Percentiles rank a stretch among this genome's conserved stretches.
These are phyloP conservation scores for Epichloe gansuensis DNA, from an alignment of 2,329 filamentous ascomycete species.

Conservation along the genomic window DNA sequence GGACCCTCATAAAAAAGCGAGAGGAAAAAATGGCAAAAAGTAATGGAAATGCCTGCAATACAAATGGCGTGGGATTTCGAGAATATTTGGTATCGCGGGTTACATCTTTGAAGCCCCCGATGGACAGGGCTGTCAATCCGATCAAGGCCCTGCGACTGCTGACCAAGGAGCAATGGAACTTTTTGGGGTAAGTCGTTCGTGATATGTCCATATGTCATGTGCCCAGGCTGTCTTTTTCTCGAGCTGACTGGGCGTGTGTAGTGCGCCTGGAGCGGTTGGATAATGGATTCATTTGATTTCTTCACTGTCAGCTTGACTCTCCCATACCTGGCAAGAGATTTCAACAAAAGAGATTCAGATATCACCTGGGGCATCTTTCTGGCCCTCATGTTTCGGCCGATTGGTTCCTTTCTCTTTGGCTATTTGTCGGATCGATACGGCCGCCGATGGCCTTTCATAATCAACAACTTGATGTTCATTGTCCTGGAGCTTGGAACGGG, in stretches of 20 bases:
- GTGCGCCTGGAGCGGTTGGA: slow-evolving; percentile 1
- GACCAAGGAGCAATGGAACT: background rate
- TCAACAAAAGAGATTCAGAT: background rate
- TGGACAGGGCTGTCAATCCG: background rate
- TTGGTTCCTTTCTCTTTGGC: background rate
- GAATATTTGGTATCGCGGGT: background rate
- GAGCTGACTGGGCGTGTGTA: background rate
- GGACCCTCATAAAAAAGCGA: background rate
- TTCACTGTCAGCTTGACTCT: background rate
- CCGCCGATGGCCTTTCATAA: background rate
- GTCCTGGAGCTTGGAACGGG: background rate
- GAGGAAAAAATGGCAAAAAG: background rate
- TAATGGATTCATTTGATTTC: background rate
- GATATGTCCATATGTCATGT: no score
- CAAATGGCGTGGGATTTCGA: background rate
- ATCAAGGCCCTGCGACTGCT: background rate
- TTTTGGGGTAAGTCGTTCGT: background rate
- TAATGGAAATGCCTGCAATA: background rate
- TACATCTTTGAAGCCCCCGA: background rate
- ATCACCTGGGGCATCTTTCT: background rate
- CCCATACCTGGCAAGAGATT: background rate
- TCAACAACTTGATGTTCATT: background rate
- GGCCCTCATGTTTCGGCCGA: background rate
- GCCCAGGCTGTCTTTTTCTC: no score
- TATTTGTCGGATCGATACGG: background rate